Percentiles rank a stretch among this genome's conserved stretches.
These are phyloP conservation scores for Vitis riparia DNA, from an alignment of 164 flowering plant genomes.

Conservation along the genomic window DNA sequence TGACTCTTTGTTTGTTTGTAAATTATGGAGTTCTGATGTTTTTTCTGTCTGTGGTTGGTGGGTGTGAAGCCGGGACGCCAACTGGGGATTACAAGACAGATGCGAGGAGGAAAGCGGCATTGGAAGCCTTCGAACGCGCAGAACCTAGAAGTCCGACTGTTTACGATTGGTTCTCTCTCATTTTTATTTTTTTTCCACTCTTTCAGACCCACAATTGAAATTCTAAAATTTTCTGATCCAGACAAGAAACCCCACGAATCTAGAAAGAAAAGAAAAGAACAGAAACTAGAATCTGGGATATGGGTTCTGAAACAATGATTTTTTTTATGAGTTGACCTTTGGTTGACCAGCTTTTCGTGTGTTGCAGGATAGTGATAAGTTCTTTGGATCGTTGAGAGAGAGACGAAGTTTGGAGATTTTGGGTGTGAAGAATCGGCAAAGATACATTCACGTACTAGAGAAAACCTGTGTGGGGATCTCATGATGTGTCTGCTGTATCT, in stretches of 20 bases:
- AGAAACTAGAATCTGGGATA: neutral
- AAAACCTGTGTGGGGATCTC: neutral
- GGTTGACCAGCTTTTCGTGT: neutral
- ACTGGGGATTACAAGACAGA: constrained; percentile 38
- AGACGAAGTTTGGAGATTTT: constrained; percentile 19
- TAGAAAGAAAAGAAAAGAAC: too few relatives aligned
- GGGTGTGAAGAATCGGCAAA: neutral
- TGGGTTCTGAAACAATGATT: neutral
- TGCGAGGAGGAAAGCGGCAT: constrained; percentile 42
- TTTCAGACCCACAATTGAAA: too few relatives aligned
- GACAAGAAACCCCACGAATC: too few relatives aligned
- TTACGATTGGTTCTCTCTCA: constrained; percentile 56
- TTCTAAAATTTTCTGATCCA: too few relatives aligned
- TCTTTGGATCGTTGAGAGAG: constrained; percentile 68
- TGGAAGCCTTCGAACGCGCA: constrained; percentile 36
- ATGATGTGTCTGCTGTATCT: constrained; percentile 6
- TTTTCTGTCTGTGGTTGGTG: neutral
- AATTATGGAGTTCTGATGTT: neutral
- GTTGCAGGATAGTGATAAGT: constrained; percentile 67
- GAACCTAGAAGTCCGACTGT: constrained; percentile 55
- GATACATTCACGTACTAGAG: constrained; percentile 3
- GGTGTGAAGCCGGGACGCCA: constrained; percentile 49
- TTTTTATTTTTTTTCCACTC: neutral
- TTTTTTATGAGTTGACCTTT: too few relatives aligned
- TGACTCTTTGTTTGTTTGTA: neutral